A percentile compares a stretch with the other conserved stretches of the same genome.
phyloP scores from a whole-genome alignment of 1,139 yeast genomes.

The Pichia sp. region DNA sequence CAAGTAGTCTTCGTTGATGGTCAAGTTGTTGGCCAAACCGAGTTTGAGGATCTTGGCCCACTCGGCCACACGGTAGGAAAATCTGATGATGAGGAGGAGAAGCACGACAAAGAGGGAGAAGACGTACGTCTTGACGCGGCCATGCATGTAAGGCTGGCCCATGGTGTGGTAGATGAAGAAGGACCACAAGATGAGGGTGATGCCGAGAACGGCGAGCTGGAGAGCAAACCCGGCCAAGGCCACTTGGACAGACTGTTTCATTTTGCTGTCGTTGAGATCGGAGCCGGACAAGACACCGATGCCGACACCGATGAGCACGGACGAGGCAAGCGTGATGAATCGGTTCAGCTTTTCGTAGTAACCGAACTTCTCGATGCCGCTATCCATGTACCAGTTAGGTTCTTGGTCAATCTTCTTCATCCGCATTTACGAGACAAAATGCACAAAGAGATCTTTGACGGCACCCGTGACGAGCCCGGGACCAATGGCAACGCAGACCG shows the following conservation, averaged over 20 bases:
- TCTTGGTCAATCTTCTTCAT: background rate
- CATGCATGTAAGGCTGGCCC: background rate
- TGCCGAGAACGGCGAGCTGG: background rate
- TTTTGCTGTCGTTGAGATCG: background rate
- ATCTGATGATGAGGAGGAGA: background rate
- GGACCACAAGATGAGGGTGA: background rate
- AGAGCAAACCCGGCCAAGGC: constrained; percentile 2
- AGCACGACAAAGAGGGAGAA: background rate
- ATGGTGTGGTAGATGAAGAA: background rate
- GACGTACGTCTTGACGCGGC: background rate
- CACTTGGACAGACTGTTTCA: background rate
- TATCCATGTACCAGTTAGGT: background rate
- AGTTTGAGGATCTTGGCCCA: background rate
- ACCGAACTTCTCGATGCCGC: background rate
- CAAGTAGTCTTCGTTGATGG: background rate
- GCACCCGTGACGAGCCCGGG: constrained; percentile 3
- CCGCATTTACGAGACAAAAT: background rate
- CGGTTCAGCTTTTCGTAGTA: background rate
- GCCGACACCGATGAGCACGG: constrained; percentile 3
- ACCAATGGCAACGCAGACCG: constrained; percentile 4
- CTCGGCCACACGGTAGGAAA: constrained; percentile 6
- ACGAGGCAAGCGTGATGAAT: background rate
- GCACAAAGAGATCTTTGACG: background rate
- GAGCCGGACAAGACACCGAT: background rate
- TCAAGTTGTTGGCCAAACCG: background rate